These are phyloP conservation scores for Plasmodium sp. DNA, from an alignment of 169 alveolate genomes.

Conservation along the genomic window DNA sequence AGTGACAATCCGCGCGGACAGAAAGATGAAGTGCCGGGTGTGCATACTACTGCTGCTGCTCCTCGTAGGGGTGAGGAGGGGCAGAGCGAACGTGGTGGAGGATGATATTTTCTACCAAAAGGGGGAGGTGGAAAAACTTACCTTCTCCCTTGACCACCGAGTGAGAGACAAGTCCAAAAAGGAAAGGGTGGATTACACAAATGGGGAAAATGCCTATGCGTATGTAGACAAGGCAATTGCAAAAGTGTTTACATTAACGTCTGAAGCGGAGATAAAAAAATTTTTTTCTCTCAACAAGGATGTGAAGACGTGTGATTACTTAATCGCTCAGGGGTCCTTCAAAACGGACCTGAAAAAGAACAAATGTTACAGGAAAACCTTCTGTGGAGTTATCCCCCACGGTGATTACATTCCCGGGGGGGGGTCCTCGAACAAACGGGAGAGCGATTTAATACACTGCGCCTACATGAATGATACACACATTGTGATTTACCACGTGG, in stretches of 20 bases:
- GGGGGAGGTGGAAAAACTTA: conserved; percentile 1
- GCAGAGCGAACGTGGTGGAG: background rate
- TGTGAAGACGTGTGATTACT: background rate
- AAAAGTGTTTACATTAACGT: background rate
- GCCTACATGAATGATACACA: background rate
- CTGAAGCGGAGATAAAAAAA: conserved; percentile 8
- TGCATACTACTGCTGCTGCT: background rate
- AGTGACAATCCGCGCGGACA: background rate
- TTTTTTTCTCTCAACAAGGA: conserved; percentile 18
- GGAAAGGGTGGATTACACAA: background rate
- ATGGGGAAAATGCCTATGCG: conserved; percentile 41
- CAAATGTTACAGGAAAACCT: background rate
- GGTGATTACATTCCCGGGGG: background rate
- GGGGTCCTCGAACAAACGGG: background rate
- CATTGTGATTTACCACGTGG: conserved; percentile 4
- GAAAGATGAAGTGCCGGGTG: background rate
- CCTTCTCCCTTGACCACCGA: conserved; percentile 40
- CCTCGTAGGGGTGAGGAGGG: background rate
- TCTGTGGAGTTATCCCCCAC: conserved; percentile 34
- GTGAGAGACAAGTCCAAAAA: conserved; percentile 3
- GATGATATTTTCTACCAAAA: conserved; percentile 15
- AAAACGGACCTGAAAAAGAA: background rate
- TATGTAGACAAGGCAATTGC: conserved; percentile 3
- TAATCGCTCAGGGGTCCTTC: background rate
- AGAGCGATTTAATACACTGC: background rate